Conservation (phyloP, 352 stramenopile genomes). For the Lagenidium giganteum region DNA sequence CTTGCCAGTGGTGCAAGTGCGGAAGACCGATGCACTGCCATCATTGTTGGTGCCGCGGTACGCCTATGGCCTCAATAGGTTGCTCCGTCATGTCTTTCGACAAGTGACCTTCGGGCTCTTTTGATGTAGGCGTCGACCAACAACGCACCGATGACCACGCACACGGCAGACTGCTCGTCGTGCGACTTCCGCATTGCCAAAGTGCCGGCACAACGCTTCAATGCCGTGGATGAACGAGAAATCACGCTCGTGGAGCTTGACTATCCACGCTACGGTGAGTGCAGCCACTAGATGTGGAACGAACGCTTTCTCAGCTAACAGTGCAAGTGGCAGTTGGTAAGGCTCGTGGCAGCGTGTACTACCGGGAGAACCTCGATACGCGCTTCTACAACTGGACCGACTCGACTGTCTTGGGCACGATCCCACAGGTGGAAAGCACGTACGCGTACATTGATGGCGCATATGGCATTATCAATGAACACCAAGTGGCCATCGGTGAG, state of each 20-base stretch:
- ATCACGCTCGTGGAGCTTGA: constrained; percentile 49
- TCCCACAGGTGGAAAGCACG: constrained; percentile 56
- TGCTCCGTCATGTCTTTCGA: background rate
- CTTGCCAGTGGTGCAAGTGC: no score
- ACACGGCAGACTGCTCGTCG: constrained; percentile 79
- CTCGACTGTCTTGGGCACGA: constrained; percentile 53
- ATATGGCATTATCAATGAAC: constrained; percentile 83
- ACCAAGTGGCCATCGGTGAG: constrained; percentile 80
- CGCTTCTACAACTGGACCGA: constrained; percentile 67
- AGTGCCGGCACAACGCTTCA: constrained; percentile 51
- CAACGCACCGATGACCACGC: constrained; percentile 72
- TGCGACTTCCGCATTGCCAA: constrained; percentile 83
- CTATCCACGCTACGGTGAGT: constrained; percentile 75
- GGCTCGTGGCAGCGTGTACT: constrained; percentile 56
- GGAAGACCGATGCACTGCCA: constrained; percentile 72
- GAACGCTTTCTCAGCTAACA: background rate
- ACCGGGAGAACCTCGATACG: constrained; percentile 55
- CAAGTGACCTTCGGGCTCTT: no score
- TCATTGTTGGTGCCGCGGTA: constrained; percentile 74
- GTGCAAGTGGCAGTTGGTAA: constrained; percentile 38
- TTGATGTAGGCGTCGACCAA: constrained; percentile 70
- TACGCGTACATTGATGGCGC: constrained; percentile 75
- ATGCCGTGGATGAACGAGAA: constrained; percentile 33
- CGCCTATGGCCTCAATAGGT: background rate
- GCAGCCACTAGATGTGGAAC: no score